Base-by-base conservation (phyloP, 192 early-diverging fungal species). In the Jimgerdemannia flammicorona region DNA sequence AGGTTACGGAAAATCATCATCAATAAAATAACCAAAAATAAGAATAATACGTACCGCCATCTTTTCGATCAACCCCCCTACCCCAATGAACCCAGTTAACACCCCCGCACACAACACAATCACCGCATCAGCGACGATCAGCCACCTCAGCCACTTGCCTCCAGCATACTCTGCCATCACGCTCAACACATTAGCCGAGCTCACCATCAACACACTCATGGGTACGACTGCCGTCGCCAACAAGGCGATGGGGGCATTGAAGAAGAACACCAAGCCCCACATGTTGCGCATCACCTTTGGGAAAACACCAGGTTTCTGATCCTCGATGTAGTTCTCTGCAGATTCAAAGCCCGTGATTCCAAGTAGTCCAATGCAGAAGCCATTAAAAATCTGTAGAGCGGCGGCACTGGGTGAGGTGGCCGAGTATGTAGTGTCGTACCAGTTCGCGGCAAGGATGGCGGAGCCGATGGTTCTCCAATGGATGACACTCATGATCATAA, bases 61-160 rank as follows among this genome's bases (percentile, higher is more conserved):
- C 29, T 29, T 29, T 29, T 29, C 29, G 29, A 29, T 29, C 11
- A 90, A 74, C 7, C 88, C 88, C 43, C 72, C 76, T 20, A 82
- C 83, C 6, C 87, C 89, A 76, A 90, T 82, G 40, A 90, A 76
- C 3, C 86, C 87, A 17, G 85, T 85, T 40, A 90, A 68, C 2
- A 90, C 87, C 29, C 89, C 89, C 6, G 86, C 89, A 77, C 87
- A 84, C 6, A 90, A 75, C 19, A 90, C 89, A 78, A 88, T 85
- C 9, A 84, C 81, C 20, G 89, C 87, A 79, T 90, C 87, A 2
- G 88, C 72, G 40, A 85, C 82, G 29, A 89, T 78, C 66, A 80
- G 75, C 40, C 83, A 74, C 9, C 78, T 69, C 19, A 90, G 71
- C 81, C 83, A 83, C 3, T 59, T 64, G 3, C 70, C 72, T 1